Evolutionary conservation across 208 protist genomes (phyloP).

Genomic region (Eutreptiella sp.): DNA sequence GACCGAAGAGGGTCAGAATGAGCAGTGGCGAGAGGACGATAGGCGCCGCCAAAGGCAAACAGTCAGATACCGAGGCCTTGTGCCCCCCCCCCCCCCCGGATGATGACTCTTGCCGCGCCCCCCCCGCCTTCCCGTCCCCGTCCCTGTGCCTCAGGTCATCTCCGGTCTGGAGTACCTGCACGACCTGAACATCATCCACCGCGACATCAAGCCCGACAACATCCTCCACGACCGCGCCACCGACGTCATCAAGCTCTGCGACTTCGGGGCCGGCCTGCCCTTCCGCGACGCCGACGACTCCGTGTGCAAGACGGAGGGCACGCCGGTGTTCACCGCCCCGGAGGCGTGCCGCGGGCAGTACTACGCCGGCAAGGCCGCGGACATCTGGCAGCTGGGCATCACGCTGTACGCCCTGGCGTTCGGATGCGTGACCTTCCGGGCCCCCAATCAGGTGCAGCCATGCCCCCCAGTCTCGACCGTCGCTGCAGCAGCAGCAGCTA

Average conservation of each 20-base stretch:
- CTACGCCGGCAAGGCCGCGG: no score
- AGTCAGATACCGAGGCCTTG: no score
- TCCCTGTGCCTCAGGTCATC: constrained; percentile 66
- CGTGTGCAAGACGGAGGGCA: constrained; percentile 55
- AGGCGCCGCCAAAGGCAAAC: no score
- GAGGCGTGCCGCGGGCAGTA: no score
- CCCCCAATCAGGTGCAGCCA: no score
- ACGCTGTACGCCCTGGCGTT: constrained; percentile 23
- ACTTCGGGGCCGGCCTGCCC: constrained; percentile 49
- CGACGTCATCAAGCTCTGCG: constrained; percentile 53
- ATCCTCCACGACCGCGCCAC: constrained; percentile 50
- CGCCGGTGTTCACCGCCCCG: constrained; percentile 61
- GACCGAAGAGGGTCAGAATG: no score
- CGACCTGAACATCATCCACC: constrained; percentile 70
- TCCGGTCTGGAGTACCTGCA: constrained; percentile 64
- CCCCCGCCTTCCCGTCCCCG: no score
- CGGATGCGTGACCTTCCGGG: constrained; percentile 25
- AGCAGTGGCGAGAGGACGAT: no score
- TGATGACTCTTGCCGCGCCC: no score
- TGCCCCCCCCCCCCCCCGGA: no score
- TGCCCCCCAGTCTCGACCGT: no score
- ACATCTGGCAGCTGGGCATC: constrained; percentile 29
- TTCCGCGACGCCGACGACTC: constrained; percentile 12
- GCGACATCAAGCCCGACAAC: constrained; percentile 81
- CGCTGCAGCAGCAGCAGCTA: no score